A percentile compares a stretch with the other conserved stretches of the same genome.
Evolutionary conservation across 2,329 filamentous ascomycete genomes (phyloP).

Genomic region (Colletotrichum incanum): DNA sequence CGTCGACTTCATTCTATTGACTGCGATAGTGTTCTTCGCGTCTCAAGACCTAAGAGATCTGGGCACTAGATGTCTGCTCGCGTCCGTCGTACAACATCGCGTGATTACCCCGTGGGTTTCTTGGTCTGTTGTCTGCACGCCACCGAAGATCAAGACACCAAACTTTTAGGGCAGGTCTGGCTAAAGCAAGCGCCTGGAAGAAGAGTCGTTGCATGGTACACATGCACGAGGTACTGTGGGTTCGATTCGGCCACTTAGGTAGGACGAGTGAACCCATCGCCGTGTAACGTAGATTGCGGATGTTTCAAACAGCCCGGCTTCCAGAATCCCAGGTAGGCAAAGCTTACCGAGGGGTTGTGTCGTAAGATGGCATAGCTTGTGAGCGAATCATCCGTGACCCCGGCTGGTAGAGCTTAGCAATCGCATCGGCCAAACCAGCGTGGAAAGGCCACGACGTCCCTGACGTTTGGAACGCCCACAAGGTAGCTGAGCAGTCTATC

Average conservation of each 20-base stretch:
- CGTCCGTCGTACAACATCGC: constrained; percentile 34
- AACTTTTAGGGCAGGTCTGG: not conserved
- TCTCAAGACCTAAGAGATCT: not conserved
- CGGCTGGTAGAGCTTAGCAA: constrained; percentile 59
- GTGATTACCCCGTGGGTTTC: constrained; percentile 24
- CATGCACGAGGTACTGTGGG: constrained; percentile 24
- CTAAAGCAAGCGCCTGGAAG: constrained; percentile 1
- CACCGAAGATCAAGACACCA: constrained; percentile 21
- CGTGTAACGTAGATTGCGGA: constrained; percentile 6
- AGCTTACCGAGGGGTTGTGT: constrained; percentile 53
- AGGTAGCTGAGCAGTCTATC: constrained; percentile 90
- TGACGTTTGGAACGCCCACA: constrained; percentile 84
- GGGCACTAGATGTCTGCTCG: not conserved
- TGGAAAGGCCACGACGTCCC: constrained; percentile 90
- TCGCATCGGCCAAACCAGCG: constrained; percentile 78
- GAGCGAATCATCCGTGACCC: not conserved
- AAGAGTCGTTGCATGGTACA: constrained; percentile 6
- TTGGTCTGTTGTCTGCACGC: constrained; percentile 31
- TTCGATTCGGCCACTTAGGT: constrained; percentile 10
- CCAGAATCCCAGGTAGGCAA: constrained; percentile 56
- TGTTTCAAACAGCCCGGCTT: constrained; percentile 44
- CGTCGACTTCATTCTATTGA: not conserved
- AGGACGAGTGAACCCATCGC: constrained; percentile 22
- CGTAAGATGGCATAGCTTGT: not conserved
- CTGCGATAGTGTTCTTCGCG: not conserved